A percentile compares a stretch with the other conserved stretches of the same genome.
Conservation (phyloP, 2,329 filamentous ascomycete genomes). For the Alternaria novae-zelandiae region DNA sequence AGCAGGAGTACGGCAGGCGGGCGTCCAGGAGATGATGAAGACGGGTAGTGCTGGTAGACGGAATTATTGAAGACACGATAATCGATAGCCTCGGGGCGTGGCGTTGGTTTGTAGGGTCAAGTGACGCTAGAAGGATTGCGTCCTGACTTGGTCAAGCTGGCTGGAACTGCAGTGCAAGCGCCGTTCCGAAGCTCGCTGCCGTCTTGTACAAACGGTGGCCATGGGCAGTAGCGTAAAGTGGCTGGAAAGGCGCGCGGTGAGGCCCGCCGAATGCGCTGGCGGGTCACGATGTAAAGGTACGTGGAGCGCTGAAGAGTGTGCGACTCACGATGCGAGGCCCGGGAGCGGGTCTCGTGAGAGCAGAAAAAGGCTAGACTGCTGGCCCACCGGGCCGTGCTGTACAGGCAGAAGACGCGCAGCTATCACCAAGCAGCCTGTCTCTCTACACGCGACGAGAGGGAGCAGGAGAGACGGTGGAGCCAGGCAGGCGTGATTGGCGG, state of each 20-base stretch:
- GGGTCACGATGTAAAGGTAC: constrained; percentile 25
- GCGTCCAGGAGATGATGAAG: constrained; percentile 12
- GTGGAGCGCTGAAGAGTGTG: constrained; percentile 29
- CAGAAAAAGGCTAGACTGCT: constrained; percentile 35
- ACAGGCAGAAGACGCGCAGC: constrained; percentile 18
- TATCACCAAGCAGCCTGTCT: constrained; percentile 10
- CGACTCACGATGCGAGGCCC: constrained; percentile 28
- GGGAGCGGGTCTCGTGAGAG: constrained; percentile 41
- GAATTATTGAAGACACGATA: constrained; percentile 14
- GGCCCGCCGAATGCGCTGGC: constrained; percentile 24
- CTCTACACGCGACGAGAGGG: constrained; percentile 7
- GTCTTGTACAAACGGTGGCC: constrained; percentile 25
- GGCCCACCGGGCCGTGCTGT: constrained; percentile 36
- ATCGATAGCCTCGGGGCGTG: constrained; percentile 13
- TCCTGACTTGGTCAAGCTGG: constrained; percentile 27
- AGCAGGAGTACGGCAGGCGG: constrained; percentile 11
- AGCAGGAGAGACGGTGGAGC: background rate
- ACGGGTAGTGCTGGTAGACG: constrained; percentile 12
- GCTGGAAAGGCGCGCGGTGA: constrained; percentile 21
- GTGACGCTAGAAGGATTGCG: constrained; percentile 36
- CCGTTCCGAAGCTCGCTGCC: constrained; percentile 29
- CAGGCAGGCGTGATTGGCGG: constrained; percentile 29
- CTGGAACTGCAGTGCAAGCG: constrained; percentile 28
- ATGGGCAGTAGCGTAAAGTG: constrained; percentile 26
- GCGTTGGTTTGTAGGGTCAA: constrained; percentile 31